A percentile compares a stretch with the other conserved stretches of the same genome.
Evolutionary conservation across 1,284 basidiomycete species (phyloP).

Genomic region (Austroboletus niveus): DNA sequence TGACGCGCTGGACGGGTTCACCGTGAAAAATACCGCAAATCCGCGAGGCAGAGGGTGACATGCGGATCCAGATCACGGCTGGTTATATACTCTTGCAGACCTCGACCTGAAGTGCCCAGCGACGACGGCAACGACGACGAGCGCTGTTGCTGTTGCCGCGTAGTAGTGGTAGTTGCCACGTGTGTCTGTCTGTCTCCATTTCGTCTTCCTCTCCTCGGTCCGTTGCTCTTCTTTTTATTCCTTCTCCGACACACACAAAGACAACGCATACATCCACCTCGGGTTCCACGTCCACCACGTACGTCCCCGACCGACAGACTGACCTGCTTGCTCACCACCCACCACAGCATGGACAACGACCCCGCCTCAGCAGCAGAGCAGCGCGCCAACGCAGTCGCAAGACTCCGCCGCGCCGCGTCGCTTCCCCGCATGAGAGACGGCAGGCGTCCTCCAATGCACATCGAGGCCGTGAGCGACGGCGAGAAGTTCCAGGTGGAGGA

Average conservation of each 20-base stretch:
- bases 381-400: constrained; percentile 82
- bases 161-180: constrained; percentile 13
- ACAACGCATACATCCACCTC: constrained; percentile 17
- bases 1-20: constrained; percentile 9
- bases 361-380: constrained; percentile 58
- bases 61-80: constrained; percentile 25
- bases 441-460: constrained; percentile 77
- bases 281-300: constrained; percentile 7
- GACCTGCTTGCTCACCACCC: neutral
- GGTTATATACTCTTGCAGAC: constrained; percentile 19
- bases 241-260: constrained; percentile 2
- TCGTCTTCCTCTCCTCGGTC: constrained; percentile 13
- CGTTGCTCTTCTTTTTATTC: constrained; percentile 4
- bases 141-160: neutral
- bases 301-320: neutral
- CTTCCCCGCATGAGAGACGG: constrained; percentile 87
- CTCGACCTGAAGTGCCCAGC: constrained; percentile 3
- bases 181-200: constrained; percentile 8
- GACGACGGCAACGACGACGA: constrained; percentile 1
- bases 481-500: constrained; percentile 52
- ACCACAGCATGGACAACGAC: constrained; percentile 41
- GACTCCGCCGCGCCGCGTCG: constrained; percentile 85
- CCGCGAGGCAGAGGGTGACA: constrained; percentile 27
- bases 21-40: constrained; percentile 13
- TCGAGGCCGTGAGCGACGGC: constrained; percentile 74